phyloP scores from a whole-genome alignment of 768 basidiomycete species.

The Tylopilus cervinicoccineus region DNA sequence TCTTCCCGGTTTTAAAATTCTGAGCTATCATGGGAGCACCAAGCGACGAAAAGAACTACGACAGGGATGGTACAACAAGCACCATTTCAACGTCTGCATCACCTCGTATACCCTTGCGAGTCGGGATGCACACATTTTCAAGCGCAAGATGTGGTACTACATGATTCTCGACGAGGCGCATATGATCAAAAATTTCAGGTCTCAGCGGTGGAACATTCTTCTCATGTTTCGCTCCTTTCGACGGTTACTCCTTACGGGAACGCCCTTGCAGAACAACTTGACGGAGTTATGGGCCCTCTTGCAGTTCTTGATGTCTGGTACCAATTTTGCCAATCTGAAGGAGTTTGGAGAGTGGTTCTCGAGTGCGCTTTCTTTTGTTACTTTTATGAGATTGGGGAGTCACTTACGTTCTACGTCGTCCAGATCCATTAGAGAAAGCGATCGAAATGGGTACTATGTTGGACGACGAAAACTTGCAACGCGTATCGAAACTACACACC shows the following conservation, averaged over 20 bases:
- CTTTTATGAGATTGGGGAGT: not conserved
- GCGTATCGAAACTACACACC: slow-evolving; percentile 83
- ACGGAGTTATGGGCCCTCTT: slow-evolving; percentile 94
- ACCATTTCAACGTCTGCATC: slow-evolving; percentile 91
- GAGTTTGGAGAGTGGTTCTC: slow-evolving; percentile 98
- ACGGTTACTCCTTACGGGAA: slow-evolving; percentile 89
- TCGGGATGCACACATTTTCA: slow-evolving; percentile 86
- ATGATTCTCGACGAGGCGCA: slow-evolving; percentile 96
- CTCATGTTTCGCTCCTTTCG: slow-evolving; percentile 85
- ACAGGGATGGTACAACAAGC: slow-evolving; percentile 86
- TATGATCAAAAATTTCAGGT: slow-evolving; percentile 97
- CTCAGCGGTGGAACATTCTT: slow-evolving; percentile 89
- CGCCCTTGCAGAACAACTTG: slow-evolving; percentile 94
- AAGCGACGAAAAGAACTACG: slow-evolving; percentile 88
- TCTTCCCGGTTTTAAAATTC: slow-evolving; percentile 78
- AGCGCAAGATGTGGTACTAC: slow-evolving; percentile 92
- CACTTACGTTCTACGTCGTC: not conserved
- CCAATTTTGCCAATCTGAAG: slow-evolving; percentile 85
- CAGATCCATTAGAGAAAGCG: slow-evolving; percentile 91
- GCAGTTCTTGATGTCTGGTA: slow-evolving; percentile 89
- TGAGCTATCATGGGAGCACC: slow-evolving; percentile 88
- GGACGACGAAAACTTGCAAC: slow-evolving; percentile 81
- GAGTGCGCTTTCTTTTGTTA: slow-evolving; percentile 49
- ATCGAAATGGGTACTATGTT: slow-evolving; percentile 76
- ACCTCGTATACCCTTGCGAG: slow-evolving; percentile 93